Percentiles rank a stretch among this genome's conserved stretches.
phyloP scores from a whole-genome alignment of 2,329 filamentous ascomycete genomes.

The Alternaria novae-zelandiae region DNA sequence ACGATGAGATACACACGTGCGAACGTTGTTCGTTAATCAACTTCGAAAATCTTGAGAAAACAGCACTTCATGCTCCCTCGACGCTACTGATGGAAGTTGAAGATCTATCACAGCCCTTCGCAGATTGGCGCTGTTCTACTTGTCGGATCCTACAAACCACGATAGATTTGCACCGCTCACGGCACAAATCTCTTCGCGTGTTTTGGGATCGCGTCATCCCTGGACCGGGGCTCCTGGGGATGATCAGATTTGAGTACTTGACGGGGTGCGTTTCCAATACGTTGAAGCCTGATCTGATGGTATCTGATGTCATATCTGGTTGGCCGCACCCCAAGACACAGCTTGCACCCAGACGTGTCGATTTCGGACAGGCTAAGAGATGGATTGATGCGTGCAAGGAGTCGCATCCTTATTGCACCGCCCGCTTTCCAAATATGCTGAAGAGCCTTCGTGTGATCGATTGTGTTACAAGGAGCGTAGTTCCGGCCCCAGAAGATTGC shows the following conservation, averaged over 20 bases:
- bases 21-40: background rate
- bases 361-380: background rate
- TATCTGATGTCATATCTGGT: no score
- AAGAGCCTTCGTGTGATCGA: background rate
- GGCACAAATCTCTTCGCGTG: accelerated
- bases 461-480: background rate
- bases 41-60: no score
- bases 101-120: background rate
- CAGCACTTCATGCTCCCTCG: no score
- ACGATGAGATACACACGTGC: background rate
- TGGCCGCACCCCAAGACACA: no score
- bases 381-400: background rate
- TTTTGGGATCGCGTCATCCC: no score
- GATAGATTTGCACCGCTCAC: background rate
- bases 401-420: accelerated
- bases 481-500: accelerated
- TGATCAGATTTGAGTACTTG: no score
- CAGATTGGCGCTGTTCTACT: background rate
- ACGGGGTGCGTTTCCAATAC: no score
- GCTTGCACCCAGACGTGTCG: background rate
- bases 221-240: no score
- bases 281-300: background rate
- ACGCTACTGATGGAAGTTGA: no score
- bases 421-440: accelerated
- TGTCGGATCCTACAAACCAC: background rate